Evolutionary conservation across 495 filamentous ascomycete genomes (phyloP), one percentile per base, ranked within the genome.

Genomic region (Penicillium pulvis): DNA sequence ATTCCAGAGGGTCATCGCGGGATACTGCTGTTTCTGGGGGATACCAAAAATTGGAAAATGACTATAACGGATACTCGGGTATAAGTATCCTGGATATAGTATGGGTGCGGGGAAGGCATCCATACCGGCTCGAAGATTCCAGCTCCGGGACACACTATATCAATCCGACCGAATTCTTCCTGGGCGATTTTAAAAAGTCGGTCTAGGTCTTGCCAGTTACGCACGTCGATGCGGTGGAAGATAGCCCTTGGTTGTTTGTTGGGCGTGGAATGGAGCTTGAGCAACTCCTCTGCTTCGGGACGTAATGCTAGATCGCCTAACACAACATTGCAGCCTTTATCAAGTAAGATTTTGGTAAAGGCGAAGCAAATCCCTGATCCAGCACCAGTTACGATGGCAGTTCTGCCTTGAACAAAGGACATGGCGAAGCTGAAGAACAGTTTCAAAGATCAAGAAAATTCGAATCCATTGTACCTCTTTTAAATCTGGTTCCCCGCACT

Each of bases 361-460:
- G 42, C 42, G n/a, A 45, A 23, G 42, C 20, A 20, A 17, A 45
- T 45, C 4, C 42, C 42, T 3, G 42, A 45, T 45, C 42, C 42
- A 20, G 17, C 42, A 19, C 42, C 42, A 10, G 79, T 11, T 80
- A 81, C 74, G 70, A 60, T 48, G 51, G 60, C 16, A 51, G 60
- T 14, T 42, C 6, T 24, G 55, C 42, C 42, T 45, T 45, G 33
- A 36, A 36, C 33, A 9, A 12, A 36, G 10, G 33, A 36, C 33
- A 36, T 36, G 4, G 12, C 10, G 33, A 36, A 12, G 10, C 33
- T 33, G 20, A 1, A 33, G 8, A 33, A 33, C 31, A 9, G 11
- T 33, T 33, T 33, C 2, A 23, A 23, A 23, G 20, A 23, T 23
- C 20, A 23, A 23, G 2, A 4, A 28, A 5, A 4, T 1, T 28